Evolutionary conservation across 2,329 filamentous ascomycete genomes (phyloP), one percentile per base, ranked within the genome.

Genomic region (Cryphonectria radicalis): DNA sequence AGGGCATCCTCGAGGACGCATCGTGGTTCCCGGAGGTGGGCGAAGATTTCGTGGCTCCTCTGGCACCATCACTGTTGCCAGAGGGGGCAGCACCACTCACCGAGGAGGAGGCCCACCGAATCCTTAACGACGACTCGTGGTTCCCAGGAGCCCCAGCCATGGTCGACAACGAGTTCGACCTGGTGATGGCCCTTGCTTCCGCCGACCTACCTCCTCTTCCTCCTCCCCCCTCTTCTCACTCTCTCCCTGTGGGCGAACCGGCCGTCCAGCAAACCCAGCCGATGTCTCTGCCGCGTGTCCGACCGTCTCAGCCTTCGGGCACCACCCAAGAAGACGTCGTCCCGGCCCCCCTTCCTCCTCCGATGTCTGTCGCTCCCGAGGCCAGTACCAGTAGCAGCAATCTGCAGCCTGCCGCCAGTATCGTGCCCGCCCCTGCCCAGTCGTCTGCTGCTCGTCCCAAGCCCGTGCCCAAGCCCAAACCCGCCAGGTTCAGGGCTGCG

Each of bases 1-100:
- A 32, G 25, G 13, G 28, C 55, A 35, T 59, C 28, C 55, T 59
- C 28, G 28, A 59, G 25, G 55, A 59, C 55, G 25, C 14, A 8
- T 59, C 55, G 25, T 59, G 55, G 55, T 59, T 59, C 55, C 55
- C 28, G 25, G 25, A 59, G 55, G 28, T 59, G 55, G 28, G 28
- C 25, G 25, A 59, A 59, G 55, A 35, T 19, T 50, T 50, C 28
- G 14, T 32, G 55, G 55, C 55, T 59, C 25, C 25, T 59, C 46
- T n/a, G 46, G 19, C 46, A 50, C 17, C 22, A 14, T 17, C 25
- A 1, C 2, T 2, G 53, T 13, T 28, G 46, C 28, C 25, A 32
- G 55, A 32, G 55, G 25, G 8, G 25, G 25, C 53, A 4, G 4
- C 53, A 4, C 25, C 53, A 13, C n/a, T 14, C n/a, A 28, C 53